phyloP scores from a whole-genome alignment of 345 rosid species.

The Aegle marmelos region DNA sequence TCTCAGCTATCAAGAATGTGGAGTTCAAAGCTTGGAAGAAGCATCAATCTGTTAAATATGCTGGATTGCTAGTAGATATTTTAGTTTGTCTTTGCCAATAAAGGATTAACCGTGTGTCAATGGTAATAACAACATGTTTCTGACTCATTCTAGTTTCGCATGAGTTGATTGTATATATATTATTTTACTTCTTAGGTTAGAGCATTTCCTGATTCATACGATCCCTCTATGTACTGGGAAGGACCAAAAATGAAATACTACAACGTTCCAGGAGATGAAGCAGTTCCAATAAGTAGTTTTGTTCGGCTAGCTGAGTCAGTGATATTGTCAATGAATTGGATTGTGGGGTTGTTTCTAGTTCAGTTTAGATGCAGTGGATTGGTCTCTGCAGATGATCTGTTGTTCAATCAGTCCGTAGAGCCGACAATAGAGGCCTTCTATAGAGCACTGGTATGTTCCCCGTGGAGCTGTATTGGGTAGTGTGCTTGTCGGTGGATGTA shows the following conservation, averaged over 20 bases:
- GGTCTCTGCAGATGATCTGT: no score
- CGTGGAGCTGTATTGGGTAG: no score
- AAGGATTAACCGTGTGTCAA: conserved; percentile 2
- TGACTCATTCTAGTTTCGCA: not conserved
- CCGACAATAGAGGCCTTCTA: no score
- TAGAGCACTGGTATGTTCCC: no score
- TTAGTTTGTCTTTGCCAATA: conserved; percentile 9
- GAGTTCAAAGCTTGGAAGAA: conserved; percentile 2
- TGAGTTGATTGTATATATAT: not conserved
- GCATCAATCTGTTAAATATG: conserved; percentile 1
- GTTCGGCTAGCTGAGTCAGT: not conserved
- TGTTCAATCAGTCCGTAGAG: no score
- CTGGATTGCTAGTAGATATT: not conserved
- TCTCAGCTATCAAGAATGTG: conserved; percentile 1
- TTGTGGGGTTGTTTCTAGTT: not conserved
- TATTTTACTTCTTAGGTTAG: not conserved
- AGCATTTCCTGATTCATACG: not conserved
- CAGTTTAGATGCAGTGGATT: not conserved
- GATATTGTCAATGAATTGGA: not conserved
- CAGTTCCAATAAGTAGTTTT: not conserved
- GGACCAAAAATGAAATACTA: not conserved
- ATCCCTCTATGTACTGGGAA: not conserved
- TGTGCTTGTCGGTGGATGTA: no score
- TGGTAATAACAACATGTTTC: not conserved
- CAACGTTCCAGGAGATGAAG: not conserved